A percentile compares a stretch with the other conserved stretches of the same genome.
These are phyloP conservation scores for Jatropha multifida DNA, from an alignment of 441 rosid species.

Conservation along the genomic window DNA sequence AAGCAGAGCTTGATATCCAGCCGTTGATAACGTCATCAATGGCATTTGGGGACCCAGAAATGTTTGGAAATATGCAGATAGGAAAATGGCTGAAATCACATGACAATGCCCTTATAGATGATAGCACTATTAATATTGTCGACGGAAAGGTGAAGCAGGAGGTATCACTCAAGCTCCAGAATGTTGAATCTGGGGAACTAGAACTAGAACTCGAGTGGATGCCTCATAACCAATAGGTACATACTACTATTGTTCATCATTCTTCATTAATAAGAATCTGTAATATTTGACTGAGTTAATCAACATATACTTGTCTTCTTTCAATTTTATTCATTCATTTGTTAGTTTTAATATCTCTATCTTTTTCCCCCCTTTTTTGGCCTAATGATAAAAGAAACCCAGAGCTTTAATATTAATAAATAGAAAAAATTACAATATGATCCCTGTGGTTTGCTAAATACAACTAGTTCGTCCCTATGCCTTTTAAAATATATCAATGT, in stretches of 20 bases:
- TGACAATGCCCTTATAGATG: slow-evolving; percentile 77
- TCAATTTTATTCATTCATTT: slow-evolving; percentile 24
- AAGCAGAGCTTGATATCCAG: slow-evolving; percentile 81
- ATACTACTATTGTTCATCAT: background rate
- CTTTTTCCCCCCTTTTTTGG: too few species aligned
- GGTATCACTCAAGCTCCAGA: slow-evolving; percentile 70
- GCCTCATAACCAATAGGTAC: slow-evolving; percentile 58
- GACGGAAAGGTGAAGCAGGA: slow-evolving; percentile 88
- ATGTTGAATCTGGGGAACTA: slow-evolving; percentile 82
- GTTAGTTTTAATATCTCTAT: background rate
- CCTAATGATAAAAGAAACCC: too few species aligned
- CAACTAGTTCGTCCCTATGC: too few species aligned
- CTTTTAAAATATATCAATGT: too few species aligned
- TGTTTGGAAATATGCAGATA: slow-evolving; percentile 87
- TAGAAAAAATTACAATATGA: too few species aligned
- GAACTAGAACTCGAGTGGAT: slow-evolving; percentile 73
- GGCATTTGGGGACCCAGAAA: slow-evolving; percentile 81
- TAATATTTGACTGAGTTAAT: slow-evolving; percentile 8
- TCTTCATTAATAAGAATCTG: slow-evolving; percentile 19
- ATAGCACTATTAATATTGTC: slow-evolving; percentile 70
- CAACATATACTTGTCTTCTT: background rate
- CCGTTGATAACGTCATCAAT: slow-evolving; percentile 82
- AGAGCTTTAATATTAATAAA: too few species aligned
- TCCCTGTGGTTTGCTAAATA: too few species aligned
- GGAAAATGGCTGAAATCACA: slow-evolving; percentile 89